Evolutionary conservation across 2,329 filamentous ascomycete genomes (phyloP).

Genomic region (Fonsecaea monophora): DNA sequence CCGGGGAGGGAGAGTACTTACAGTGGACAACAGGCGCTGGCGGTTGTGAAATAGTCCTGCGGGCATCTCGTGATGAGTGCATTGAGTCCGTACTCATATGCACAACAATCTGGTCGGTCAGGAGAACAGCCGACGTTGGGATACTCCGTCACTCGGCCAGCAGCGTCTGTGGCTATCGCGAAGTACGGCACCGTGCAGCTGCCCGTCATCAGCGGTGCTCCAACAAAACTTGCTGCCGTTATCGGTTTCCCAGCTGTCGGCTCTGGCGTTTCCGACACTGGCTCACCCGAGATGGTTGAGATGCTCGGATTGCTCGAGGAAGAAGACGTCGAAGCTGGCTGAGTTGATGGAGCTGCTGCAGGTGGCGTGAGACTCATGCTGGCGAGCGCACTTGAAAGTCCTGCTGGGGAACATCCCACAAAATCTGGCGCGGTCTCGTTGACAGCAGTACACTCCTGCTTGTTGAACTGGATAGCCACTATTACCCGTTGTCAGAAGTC

Average conservation of each 20-base stretch:
- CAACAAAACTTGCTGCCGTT: conserved; percentile 34
- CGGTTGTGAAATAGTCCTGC: conserved; percentile 39
- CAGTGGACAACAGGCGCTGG: conserved; percentile 40
- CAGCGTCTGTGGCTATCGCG: conserved; percentile 32
- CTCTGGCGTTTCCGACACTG: conserved; percentile 24
- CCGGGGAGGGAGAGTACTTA: conserved; percentile 22
- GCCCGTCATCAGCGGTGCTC: conserved; percentile 39
- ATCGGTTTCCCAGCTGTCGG: conserved; percentile 23
- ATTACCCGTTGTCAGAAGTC: conserved; percentile 6
- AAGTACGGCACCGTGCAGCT: conserved; percentile 40
- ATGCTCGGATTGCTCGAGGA: conserved; percentile 22
- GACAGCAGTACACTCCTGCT: conserved; percentile 39
- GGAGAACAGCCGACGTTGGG: conserved; percentile 39
- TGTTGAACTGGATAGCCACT: conserved; percentile 42
- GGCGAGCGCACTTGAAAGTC: conserved; percentile 31
- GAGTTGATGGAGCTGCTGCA: conserved; percentile 18
- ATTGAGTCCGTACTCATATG: conserved; percentile 33
- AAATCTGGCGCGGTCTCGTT: conserved; percentile 41
- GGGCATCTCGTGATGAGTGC: conserved; percentile 38
- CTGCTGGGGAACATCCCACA: conserved; percentile 41
- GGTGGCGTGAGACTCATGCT: conserved; percentile 26
- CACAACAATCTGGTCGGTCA: conserved; percentile 37
- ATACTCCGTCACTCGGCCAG: conserved; percentile 33
- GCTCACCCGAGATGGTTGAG: conserved; percentile 33
- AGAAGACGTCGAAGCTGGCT: conserved; percentile 22